Evolutionary conservation across 495 filamentous ascomycete species (phyloP).

Genomic region (Penicillium samsonianum): DNA sequence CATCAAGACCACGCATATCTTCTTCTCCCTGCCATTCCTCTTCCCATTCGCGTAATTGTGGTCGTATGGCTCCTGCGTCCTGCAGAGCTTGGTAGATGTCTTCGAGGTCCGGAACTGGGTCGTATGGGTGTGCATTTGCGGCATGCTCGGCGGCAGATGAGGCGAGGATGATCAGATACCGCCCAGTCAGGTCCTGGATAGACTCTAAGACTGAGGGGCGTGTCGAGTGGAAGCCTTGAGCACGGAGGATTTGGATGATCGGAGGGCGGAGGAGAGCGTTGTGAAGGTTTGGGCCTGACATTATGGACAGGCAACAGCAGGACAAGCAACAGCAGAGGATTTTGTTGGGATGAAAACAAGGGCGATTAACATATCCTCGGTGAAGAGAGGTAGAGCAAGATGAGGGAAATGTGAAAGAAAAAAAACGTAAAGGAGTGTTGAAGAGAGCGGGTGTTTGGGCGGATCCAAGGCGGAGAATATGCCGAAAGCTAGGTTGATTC

Average conservation of each 20-base stretch:
- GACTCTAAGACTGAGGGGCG: constrained; percentile 76
- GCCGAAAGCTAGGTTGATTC: too few species aligned
- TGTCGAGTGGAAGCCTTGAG: constrained; percentile 77
- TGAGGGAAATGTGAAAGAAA: not conserved
- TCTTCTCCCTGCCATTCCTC: constrained; percentile 62
- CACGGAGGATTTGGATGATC: constrained; percentile 83
- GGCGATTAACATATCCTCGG: too few species aligned
- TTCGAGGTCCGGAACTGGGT: constrained; percentile 57
- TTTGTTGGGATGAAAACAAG: too few species aligned
- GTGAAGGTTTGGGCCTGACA: constrained; percentile 57
- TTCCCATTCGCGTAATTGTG: constrained; percentile 59
- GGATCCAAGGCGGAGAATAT: too few species aligned
- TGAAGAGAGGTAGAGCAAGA: not conserved
- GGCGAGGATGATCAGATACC: constrained; percentile 71
- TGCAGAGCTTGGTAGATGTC: constrained; percentile 83
- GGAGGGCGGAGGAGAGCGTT: constrained; percentile 77
- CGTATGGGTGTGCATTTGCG: constrained; percentile 51
- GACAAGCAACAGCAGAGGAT: too few species aligned
- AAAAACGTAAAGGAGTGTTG: not conserved
- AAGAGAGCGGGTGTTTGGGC: too few species aligned
- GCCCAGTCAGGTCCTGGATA: constrained; percentile 70
- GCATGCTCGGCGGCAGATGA: constrained; percentile 63
- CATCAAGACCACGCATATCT: constrained; percentile 72
- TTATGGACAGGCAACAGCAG: constrained; percentile 16
- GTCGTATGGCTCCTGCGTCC: constrained; percentile 68